Evolutionary conservation across 306 rosid genomes (phyloP).

Genomic region (Quercus bicolor): DNA sequence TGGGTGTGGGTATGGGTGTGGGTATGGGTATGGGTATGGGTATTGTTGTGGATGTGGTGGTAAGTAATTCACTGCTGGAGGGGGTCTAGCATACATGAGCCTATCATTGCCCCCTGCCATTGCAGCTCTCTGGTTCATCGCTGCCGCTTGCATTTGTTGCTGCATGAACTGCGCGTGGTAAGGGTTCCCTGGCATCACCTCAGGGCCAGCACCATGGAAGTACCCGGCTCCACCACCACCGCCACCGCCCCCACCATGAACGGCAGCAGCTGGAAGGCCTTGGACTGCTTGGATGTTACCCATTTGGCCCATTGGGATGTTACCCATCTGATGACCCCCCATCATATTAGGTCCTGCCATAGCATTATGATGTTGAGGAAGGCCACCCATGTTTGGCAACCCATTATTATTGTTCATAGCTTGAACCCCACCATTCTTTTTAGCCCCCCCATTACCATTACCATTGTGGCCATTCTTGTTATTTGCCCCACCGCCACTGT

Average conservation of each 20-base stretch:
- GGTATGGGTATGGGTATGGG: conserved; percentile 31
- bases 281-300: conserved; percentile 59
- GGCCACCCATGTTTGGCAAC: conserved; percentile 36
- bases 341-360: conserved; percentile 36
- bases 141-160: conserved; percentile 23
- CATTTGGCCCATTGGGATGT: conserved; percentile 47
- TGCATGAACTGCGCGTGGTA: conserved; percentile 47
- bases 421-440: conserved; percentile 31
- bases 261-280: conserved; percentile 60
- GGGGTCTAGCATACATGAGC: conserved; percentile 58
- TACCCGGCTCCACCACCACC: conserved; percentile 26
- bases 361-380: conserved; percentile 12
- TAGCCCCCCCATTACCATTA: conserved; percentile 24
- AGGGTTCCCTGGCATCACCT: conserved; percentile 51
- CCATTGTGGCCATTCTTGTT: conserved; percentile 9
- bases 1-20: conserved; percentile 32
- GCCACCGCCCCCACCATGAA: conserved; percentile 34
- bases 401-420: conserved; percentile 35
- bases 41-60: conserved; percentile 37
- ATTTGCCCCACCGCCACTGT: conserved; percentile 7
- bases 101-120: conserved; percentile 60
- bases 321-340: conserved; percentile 38
- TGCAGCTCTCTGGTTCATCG: conserved; percentile 69
- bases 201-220: conserved; percentile 48
- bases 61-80: conserved; percentile 40